Evolutionary conservation across 345 rosid species (phyloP), one percentile per base, ranked within the genome.

Genomic region (Mercurialis annua): DNA sequence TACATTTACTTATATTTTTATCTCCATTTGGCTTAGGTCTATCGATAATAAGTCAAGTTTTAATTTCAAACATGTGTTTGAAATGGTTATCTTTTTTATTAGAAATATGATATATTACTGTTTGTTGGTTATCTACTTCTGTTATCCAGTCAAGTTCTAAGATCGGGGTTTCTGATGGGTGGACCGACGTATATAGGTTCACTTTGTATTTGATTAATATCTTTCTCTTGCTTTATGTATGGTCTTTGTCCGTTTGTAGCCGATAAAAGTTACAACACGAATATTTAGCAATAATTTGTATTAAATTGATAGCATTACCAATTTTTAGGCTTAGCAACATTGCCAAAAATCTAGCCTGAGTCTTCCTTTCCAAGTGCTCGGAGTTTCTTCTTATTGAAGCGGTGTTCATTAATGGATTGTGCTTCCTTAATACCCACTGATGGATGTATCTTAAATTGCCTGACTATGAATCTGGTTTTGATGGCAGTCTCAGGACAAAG

Each of bases 401-500:
- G n/a, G n/a, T n/a, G n/a, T n/a, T 57, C 43, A n/a, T 43, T 40
- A 27, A 24, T 46, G n/a, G 29, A 38, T 43, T 11, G n/a, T 52
- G 54, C 61, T 1, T 7, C 5, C 10, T 20, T 54, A n/a, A 1
- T 43, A 5, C 31, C n/a, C n/a, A n/a, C n/a, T 51, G 20, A 6
- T 55, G 40, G 60, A n/a, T 59, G 17, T 59, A 21, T 51, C 21
- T 23, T 23, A n/a, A 9, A 5, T 64, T 10, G 50, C n/a, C 8
- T 12, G 16, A 50, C 6, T 50, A 34, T 21, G 23, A 31, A 52
- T 46, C 68, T 48, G 21, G 60, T 38, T 70, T 52, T 70, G 43
- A 30, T 51, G 65, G 62, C 79, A 85, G 93, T 65, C 29, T 63
- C 85, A 42, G 34, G 21, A 44, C 29, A 83, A 73, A 70, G 79